Evolutionary conservation across 1,139 yeast species (phyloP).

Genomic region (Pneumocystis canis): DNA sequence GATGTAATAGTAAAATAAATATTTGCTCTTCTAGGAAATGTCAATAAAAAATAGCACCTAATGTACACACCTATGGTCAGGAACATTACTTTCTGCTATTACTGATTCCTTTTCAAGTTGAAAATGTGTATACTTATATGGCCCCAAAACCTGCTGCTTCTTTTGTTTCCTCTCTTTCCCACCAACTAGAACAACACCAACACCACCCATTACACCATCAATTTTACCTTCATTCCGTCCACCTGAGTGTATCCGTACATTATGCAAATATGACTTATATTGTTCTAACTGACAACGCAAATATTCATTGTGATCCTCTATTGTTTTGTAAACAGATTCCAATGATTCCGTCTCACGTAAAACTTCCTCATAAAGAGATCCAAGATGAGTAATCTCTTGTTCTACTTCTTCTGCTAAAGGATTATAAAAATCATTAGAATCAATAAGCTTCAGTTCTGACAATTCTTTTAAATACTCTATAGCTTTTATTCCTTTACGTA

Average conservation of each 20-base stretch:
- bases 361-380: slow-evolving; percentile 26
- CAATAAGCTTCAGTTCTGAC: slow-evolving; percentile 19
- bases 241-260: slow-evolving; percentile 28
- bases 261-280: slow-evolving; percentile 25
- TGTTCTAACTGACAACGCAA: slow-evolving; percentile 26
- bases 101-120: slow-evolving; percentile 25
- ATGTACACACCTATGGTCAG: slow-evolving; percentile 17
- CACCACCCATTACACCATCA: slow-evolving; percentile 12
- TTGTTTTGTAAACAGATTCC: slow-evolving; percentile 25
- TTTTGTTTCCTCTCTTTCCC: slow-evolving; percentile 16
- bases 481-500: slow-evolving; percentile 27
- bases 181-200: slow-evolving; percentile 17
- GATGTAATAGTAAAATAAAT: slow-evolving; percentile 21
- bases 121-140: slow-evolving; percentile 23
- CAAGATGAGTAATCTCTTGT: slow-evolving; percentile 27
- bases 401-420: slow-evolving; percentile 26
- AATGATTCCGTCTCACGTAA: slow-evolving; percentile 25
- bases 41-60: slow-evolving; percentile 1
- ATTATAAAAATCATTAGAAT: slow-evolving; percentile 20
- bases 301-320: slow-evolving; percentile 28
- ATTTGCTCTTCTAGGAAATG: slow-evolving; percentile 8
- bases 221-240: slow-evolving; percentile 18
- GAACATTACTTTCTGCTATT: slow-evolving; percentile 22
- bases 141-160: slow-evolving; percentile 19
- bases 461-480: slow-evolving; percentile 24